These are phyloP conservation scores for Geotrichum histeridarum DNA, from an alignment of 1,139 yeast species.

Conservation along the genomic window DNA sequence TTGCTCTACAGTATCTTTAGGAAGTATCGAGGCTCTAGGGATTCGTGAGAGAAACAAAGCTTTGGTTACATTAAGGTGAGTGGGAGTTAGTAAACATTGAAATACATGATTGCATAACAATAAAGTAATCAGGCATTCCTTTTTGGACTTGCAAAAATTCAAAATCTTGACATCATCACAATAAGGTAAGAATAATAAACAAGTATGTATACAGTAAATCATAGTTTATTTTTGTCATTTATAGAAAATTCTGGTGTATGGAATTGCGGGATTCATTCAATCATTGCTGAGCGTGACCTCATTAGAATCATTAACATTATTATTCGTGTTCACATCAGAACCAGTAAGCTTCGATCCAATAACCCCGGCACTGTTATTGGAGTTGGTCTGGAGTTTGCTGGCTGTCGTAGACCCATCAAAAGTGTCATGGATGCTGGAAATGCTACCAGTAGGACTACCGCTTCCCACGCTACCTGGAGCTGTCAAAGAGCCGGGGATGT, in stretches of 20 bases:
- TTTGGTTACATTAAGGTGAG: too few species aligned
- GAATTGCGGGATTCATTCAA: slow-evolving; percentile 16
- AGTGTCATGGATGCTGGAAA: slow-evolving; percentile 18
- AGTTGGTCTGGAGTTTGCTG: slow-evolving; percentile 3
- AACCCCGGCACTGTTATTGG: slow-evolving; percentile 17
- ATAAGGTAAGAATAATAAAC: background rate
- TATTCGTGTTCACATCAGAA: slow-evolving; percentile 21
- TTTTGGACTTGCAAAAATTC: background rate
- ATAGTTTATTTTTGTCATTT: background rate
- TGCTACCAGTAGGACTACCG: slow-evolving; percentile 21
- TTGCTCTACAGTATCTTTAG: background rate
- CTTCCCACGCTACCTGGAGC: slow-evolving; percentile 21
- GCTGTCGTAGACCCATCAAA: slow-evolving; percentile 13
- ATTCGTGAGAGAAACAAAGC: too few species aligned
- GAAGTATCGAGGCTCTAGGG: too few species aligned
- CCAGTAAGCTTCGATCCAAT: slow-evolving; percentile 21
- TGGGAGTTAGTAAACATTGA: too few species aligned
- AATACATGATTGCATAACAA: too few species aligned
- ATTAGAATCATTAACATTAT: slow-evolving; percentile 22
- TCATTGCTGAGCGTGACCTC: slow-evolving; percentile 22
- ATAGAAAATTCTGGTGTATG: background rate
- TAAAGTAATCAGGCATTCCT: too few species aligned
- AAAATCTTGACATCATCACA: too few species aligned
- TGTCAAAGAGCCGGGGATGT: slow-evolving; percentile 17
- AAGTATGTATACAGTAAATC: background rate